Conservation (phyloP, 2,329 filamentous ascomycete species). For the Alternaria arbusti region DNA sequence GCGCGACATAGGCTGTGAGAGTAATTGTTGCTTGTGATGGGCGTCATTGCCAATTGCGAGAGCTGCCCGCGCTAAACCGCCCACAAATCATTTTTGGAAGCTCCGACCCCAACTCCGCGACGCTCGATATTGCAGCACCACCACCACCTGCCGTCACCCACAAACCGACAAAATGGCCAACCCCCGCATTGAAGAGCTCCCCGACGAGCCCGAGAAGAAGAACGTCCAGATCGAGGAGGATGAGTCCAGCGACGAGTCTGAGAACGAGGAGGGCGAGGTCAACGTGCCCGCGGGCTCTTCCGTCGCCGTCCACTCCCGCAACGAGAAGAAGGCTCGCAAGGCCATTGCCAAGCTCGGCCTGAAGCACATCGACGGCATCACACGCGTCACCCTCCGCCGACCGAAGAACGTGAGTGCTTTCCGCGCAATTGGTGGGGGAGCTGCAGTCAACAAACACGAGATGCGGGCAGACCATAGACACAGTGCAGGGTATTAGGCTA, state of each 20-base stretch:
- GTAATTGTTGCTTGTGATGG: conserved; percentile 1
- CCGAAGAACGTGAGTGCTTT: conserved; percentile 90
- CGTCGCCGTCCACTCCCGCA: conserved; percentile 94
- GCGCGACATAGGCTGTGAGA: not conserved
- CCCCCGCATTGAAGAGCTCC: conserved; percentile 96
- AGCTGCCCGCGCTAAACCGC: conserved; percentile 37
- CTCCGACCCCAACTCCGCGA: conserved; percentile 21
- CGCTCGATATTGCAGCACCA: conserved; percentile 19
- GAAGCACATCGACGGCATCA: conserved; percentile 96
- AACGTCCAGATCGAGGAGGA: conserved; percentile 76
- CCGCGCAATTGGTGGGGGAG: conserved; percentile 23
- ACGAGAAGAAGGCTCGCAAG: conserved; percentile 99
- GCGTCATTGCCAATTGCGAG: conserved; percentile 12
- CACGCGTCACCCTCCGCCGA: conserved; percentile 94
- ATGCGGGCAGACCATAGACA: conserved; percentile 5
- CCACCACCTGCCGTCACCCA: conserved; percentile 28
- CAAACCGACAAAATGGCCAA: conserved; percentile 80
- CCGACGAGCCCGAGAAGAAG: conserved; percentile 84
- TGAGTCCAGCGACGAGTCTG: conserved; percentile 74
- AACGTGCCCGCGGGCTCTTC: conserved; percentile 82
- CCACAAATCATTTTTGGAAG: conserved; percentile 32
- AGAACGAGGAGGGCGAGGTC: conserved; percentile 73
- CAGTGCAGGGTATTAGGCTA: conserved; percentile 19
- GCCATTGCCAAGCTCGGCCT: conserved; percentile 98
- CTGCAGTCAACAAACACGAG: conserved; percentile 9